A percentile compares a stretch with the other conserved stretches of the same genome.
Conservation (phyloP, 805 yeast species). For the Jamesozyma rosinii region DNA sequence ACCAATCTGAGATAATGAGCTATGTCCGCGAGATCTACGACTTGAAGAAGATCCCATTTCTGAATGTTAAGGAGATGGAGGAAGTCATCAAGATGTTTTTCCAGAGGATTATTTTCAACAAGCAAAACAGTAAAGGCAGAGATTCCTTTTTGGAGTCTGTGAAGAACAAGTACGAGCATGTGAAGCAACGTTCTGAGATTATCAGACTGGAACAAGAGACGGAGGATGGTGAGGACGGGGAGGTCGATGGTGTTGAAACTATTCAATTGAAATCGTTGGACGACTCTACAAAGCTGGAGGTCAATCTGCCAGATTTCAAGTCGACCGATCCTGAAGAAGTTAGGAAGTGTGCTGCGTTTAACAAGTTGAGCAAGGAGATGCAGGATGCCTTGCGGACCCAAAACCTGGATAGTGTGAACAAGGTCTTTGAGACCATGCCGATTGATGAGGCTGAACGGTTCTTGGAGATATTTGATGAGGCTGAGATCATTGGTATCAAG, state of each 20-base stretch:
- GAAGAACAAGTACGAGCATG: slow-evolving; percentile 63
- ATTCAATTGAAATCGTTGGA: slow-evolving; percentile 86
- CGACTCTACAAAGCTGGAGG: slow-evolving; percentile 65
- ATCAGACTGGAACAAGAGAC: slow-evolving; percentile 44
- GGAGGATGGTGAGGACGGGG: slow-evolving; percentile 34
- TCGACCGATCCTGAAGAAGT: slow-evolving; percentile 37
- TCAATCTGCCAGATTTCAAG: slow-evolving; percentile 56
- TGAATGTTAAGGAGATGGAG: slow-evolving; percentile 28
- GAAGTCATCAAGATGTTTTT: slow-evolving; percentile 59
- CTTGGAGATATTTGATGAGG: slow-evolving; percentile 64
- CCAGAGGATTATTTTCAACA: slow-evolving; percentile 40
- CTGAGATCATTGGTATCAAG: slow-evolving; percentile 76
- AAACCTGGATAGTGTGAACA: slow-evolving; percentile 69
- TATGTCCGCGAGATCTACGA: slow-evolving; percentile 43
- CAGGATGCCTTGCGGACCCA: slow-evolving; percentile 67
- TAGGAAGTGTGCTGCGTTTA: slow-evolving; percentile 45
- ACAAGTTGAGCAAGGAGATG: slow-evolving; percentile 50
- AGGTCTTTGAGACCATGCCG: slow-evolving; percentile 63
- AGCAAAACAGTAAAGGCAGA: slow-evolving; percentile 46
- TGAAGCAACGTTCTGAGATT: slow-evolving; percentile 59
- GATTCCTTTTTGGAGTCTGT: slow-evolving; percentile 67
- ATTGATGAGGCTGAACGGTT: slow-evolving; percentile 73
- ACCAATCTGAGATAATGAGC: slow-evolving; percentile 71
- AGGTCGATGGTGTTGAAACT: slow-evolving; percentile 54
- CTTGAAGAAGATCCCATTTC: slow-evolving; percentile 29